These are phyloP conservation scores for Psilocybe tampanensis DNA, from an alignment of 768 basidiomycete species.

Conservation along the genomic window DNA sequence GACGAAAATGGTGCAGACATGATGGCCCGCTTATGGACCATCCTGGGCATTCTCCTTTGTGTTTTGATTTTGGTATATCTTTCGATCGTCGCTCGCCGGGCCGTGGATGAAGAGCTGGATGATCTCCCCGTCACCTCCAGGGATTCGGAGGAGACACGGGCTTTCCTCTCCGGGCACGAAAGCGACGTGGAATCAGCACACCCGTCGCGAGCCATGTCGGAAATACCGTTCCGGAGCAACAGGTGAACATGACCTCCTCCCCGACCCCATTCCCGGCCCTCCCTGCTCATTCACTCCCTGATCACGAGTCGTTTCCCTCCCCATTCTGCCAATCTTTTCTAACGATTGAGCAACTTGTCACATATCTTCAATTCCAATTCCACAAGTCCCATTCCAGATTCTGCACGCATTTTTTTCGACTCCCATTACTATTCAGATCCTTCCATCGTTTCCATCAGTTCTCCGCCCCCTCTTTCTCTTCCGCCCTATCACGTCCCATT, in stretches of 20 bases:
- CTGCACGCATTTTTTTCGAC: neutral
- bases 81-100: constrained; percentile 74
- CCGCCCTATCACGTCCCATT: constrained; percentile 13
- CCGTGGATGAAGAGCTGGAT: constrained; percentile 53
- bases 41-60: constrained; percentile 70
- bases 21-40: constrained; percentile 63
- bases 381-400: constrained; percentile 7
- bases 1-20: constrained; percentile 48
- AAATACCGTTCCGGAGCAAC: constrained; percentile 43
- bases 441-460: neutral
- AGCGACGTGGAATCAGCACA: constrained; percentile 34
- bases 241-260: constrained; percentile 20
- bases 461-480: constrained; percentile 2
- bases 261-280: neutral
- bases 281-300: neutral
- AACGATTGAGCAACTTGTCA: neutral
- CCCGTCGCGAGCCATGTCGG: constrained; percentile 44
- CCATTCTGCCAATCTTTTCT: neutral
- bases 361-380: constrained; percentile 8
- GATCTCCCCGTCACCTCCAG: constrained; percentile 31
- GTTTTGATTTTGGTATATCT: constrained; percentile 79
- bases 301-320: constrained; percentile 5
- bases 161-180: constrained; percentile 27
- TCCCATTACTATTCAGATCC: too few species aligned
- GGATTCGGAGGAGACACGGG: constrained; percentile 23